These are phyloP conservation scores for Cryptococcus sp. DNA, from an alignment of 1,284 basidiomycete genomes.

Conservation along the genomic window DNA sequence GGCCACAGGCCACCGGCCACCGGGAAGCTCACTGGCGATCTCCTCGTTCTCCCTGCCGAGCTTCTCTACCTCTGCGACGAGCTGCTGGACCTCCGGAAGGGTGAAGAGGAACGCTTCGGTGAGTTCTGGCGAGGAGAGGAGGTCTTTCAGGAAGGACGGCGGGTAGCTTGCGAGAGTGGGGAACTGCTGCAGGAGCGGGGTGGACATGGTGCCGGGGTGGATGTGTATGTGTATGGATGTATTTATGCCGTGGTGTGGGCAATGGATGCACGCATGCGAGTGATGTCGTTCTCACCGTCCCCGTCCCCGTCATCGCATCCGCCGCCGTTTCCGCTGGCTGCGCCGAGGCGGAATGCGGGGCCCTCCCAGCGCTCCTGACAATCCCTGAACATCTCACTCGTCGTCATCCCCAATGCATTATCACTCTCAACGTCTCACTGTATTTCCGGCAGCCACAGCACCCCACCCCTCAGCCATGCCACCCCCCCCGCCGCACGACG, in stretches of 20 bases:
- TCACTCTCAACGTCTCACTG: not conserved
- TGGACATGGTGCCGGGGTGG: constrained; percentile 43
- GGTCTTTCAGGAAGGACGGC: constrained; percentile 64
- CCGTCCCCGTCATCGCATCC: not conserved
- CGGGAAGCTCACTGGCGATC: constrained; percentile 73
- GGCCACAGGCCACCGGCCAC: too few species aligned
- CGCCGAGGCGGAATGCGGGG: not conserved
- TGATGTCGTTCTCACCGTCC: not conserved
- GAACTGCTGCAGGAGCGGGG: constrained; percentile 45
- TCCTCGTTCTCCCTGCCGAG: constrained; percentile 76
- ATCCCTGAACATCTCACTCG: not conserved
- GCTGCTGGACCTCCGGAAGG: constrained; percentile 64
- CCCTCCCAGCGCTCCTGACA: not conserved
- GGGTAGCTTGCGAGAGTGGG: constrained; percentile 44
- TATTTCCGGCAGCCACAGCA: not conserved
- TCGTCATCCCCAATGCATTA: not conserved
- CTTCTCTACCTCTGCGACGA: constrained; percentile 70
- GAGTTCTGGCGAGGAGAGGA: constrained; percentile 72
- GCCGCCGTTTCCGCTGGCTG: not conserved
- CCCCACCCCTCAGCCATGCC: not conserved
- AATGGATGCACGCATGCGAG: not conserved
- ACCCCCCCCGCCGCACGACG: too few species aligned
- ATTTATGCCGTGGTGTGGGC: not conserved
- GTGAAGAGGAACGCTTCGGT: constrained; percentile 84
- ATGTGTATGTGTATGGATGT: not conserved